Evolutionary conservation across 83 land plant genomes (phyloP), one percentile per base, ranked within the genome.

Genomic region (Picea abies): DNA sequence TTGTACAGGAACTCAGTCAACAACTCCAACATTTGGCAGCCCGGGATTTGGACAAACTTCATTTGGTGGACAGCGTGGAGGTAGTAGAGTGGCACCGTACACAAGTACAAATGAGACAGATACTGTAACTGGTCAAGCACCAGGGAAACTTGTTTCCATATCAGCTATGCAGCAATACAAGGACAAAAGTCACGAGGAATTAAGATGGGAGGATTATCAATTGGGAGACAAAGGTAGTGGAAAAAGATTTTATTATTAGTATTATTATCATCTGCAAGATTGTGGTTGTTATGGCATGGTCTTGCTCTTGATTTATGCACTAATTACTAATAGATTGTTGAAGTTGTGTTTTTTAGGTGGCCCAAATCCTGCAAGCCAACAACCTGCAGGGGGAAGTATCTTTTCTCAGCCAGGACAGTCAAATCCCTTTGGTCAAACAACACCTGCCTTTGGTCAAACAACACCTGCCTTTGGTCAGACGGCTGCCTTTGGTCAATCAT

Each of bases 171-270:
- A 91, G 80, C 86, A 79, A 47, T 94, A 94, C 89, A 92, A 94
- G 80, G 93, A 94, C 29, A 94, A 94, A 81, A 92, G 96, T 81
- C 96, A 90, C 71, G 96, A 94, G 79, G 96, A 94, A 81, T 86
- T 94, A 61, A 84, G 95, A 73, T 94, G 95, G 95, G 96, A 94
- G 80, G 96, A 94, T 76, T 94, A 94, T 78, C 96, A 94, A 72
- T 82, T 61, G 77, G 95, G 95, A 9, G 96, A 94, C 68, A 94
- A 93, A 91, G 95, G 95, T 91, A 76, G n/a, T 15, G 25, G 4
- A 16, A 2, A 60, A 60, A 26, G 4, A 17, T 60, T 60, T 29
- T 58, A 3, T 79, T 79, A 60, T 60, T 60, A 10, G 49, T 56
- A 17, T 60, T 60, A 19, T 58, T 58, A 16, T 58, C 71, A 23